These are phyloP conservation scores for Zymoseptoria pseudotritici DNA, from an alignment of 2,329 filamentous ascomycete species.

Conservation along the genomic window DNA sequence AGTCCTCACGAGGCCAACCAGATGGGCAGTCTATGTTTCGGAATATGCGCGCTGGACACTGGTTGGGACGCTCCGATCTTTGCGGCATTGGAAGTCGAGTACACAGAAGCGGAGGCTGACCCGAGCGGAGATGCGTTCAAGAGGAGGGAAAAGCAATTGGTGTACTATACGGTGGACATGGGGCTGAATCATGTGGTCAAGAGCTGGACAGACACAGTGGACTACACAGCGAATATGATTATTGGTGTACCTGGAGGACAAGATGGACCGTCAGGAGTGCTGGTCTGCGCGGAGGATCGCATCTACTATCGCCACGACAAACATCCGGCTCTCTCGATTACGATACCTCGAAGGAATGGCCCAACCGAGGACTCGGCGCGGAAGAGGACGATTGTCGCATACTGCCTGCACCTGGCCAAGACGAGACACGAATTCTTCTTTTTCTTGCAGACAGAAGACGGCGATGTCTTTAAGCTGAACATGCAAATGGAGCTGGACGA, in stretches of 20 bases:
- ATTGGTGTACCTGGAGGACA: conserved; percentile 93
- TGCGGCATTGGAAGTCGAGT: conserved; percentile 88
- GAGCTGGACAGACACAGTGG: conserved; percentile 91
- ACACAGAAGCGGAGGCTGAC: conserved; percentile 85
- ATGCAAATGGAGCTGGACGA: conserved; percentile 83
- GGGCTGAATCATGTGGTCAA: conserved; percentile 95
- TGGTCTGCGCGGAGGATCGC: conserved; percentile 90
- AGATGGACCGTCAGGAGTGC: conserved; percentile 87
- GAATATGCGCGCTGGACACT: conserved; percentile 81
- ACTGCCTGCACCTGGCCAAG: conserved; percentile 96
- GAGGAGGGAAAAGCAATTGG: conserved; percentile 79
- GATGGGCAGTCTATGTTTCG: conserved; percentile 81
- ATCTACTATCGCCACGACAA: conserved; percentile 97
- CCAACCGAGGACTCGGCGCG: conserved; percentile 86
- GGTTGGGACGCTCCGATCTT: conserved; percentile 97
- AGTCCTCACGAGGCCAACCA: conserved; percentile 96
- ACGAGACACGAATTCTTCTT: conserved; percentile 82
- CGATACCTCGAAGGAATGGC: conserved; percentile 79
- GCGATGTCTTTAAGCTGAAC: conserved; percentile 95
- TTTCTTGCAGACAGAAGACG: conserved; percentile 89
- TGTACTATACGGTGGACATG: conserved; percentile 96
- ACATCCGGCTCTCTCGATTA: conserved; percentile 78
- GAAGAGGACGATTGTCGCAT: conserved; percentile 78
- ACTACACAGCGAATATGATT: conserved; percentile 78
- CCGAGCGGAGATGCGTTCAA: conserved; percentile 73